Conservation (phyloP, 495 filamentous ascomycete species). For the Penicillium cataractarum region DNA sequence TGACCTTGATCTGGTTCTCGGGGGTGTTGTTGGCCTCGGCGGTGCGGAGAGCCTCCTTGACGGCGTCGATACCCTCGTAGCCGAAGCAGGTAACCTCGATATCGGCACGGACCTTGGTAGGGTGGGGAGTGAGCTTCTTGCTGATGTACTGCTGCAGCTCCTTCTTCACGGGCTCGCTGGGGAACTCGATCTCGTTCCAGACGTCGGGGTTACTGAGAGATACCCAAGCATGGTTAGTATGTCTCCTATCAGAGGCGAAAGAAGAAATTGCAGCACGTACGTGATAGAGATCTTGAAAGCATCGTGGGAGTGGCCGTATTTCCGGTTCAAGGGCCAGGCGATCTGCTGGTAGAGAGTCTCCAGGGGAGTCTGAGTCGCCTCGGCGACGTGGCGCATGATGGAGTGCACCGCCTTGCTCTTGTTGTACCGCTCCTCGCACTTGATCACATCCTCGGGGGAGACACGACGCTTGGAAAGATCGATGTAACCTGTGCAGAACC, state of each 20-base stretch:
- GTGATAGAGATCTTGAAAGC: conserved; percentile 99
- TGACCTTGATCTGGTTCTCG: conserved; percentile 94
- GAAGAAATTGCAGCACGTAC: conserved; percentile 45
- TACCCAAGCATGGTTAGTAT: not conserved
- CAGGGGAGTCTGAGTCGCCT: conserved; percentile 92
- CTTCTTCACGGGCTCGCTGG: conserved; percentile 78
- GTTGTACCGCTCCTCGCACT: conserved; percentile 99
- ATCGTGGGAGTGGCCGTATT: conserved; percentile 94
- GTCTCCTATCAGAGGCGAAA: not conserved
- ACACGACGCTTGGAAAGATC: conserved; percentile 98
- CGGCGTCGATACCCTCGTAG: conserved; percentile 97
- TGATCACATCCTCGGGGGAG: conserved; percentile 94
- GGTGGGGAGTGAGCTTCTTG: conserved; percentile 94
- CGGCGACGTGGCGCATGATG: conserved; percentile 96
- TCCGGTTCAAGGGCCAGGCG: conserved; percentile 96
- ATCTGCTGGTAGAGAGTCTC: conserved; percentile 91
- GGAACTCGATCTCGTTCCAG: conserved; percentile 90
- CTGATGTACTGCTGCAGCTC: conserved; percentile 92
- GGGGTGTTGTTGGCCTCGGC: conserved; percentile 87
- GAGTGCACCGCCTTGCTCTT: conserved; percentile 99
- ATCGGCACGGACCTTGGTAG: conserved; percentile 96
- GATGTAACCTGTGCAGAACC: conserved; percentile 73
- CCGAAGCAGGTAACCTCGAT: conserved; percentile 98
- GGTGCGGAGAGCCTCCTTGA: conserved; percentile 84
- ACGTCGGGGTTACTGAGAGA: conserved; percentile 82